These are phyloP conservation scores for Tausonia pullulans DNA, from an alignment of 1,284 basidiomycete genomes.

Conservation along the genomic window DNA sequence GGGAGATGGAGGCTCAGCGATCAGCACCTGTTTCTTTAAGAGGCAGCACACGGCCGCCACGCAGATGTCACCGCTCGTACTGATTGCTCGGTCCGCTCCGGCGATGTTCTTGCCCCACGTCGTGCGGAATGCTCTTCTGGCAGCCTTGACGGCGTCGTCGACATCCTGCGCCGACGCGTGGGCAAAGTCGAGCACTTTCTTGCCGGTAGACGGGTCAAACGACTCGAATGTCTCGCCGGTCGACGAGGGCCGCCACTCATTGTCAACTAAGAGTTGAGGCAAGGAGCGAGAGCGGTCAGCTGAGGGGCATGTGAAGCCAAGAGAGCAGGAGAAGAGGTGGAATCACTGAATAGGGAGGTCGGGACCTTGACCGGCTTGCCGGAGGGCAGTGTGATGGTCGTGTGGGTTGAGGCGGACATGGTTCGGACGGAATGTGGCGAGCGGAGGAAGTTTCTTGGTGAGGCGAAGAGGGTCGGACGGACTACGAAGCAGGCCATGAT, in stretches of 20 bases:
- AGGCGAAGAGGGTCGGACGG: too few species aligned
- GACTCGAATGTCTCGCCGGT: background rate
- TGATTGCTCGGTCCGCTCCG: slow-evolving; percentile 48
- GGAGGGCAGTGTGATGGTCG: background rate
- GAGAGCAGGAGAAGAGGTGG: background rate
- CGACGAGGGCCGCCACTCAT: background rate
- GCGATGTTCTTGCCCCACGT: slow-evolving; percentile 33
- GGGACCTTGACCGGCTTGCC: background rate
- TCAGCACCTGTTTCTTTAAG: too few species aligned
- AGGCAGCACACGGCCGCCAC: background rate
- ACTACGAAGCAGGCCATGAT: too few species aligned
- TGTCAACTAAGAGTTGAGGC: background rate
- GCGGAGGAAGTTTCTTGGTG: too few species aligned
- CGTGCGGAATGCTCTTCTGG: slow-evolving; percentile 26
- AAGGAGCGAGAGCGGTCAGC: background rate
- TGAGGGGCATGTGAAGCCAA: background rate
- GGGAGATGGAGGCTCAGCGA: background rate
- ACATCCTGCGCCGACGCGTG: slow-evolving; percentile 42
- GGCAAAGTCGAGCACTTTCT: background rate
- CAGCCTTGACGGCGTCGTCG: slow-evolving; percentile 62
- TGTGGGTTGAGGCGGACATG: background rate
- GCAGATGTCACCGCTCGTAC: background rate
- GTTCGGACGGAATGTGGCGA: too few species aligned
- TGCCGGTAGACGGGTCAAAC: background rate
- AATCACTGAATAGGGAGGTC: background rate